Conservation (phyloP, 768 basidiomycete species). For the Phanerochaete sordida region DNA sequence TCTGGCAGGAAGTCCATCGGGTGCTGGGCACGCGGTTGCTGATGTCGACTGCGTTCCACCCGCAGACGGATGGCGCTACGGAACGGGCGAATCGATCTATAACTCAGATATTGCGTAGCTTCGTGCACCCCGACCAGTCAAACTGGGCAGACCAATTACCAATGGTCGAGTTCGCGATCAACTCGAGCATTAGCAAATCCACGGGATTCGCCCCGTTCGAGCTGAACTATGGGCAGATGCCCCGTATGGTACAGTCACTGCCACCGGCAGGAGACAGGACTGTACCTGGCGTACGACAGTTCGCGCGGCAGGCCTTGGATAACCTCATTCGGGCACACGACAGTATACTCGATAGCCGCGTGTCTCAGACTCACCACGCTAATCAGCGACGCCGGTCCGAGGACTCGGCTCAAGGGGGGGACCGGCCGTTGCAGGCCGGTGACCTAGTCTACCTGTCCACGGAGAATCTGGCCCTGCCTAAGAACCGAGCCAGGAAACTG, state of each 20-base stretch:
- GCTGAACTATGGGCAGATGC: slow-evolving; percentile 15
- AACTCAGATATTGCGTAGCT: slow-evolving; percentile 10
- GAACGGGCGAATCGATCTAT: slow-evolving; percentile 16
- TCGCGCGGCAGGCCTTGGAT: slow-evolving; percentile 19
- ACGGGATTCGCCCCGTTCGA: slow-evolving; percentile 35
- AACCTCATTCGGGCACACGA: slow-evolving; percentile 29
- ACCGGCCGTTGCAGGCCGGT: slow-evolving; percentile 17
- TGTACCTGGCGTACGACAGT: slow-evolving; percentile 24
- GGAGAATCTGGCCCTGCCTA: slow-evolving; percentile 32
- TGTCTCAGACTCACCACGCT: slow-evolving; percentile 27
- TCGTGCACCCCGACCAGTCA: slow-evolving; percentile 11
- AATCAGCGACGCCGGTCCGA: slow-evolving; percentile 23
- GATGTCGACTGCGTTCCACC: slow-evolving; percentile 30
- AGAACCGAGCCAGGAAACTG: slow-evolving; percentile 31
- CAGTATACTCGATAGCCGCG: slow-evolving; percentile 30
- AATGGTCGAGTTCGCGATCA: slow-evolving; percentile 38
- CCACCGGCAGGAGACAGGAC: too few species aligned
- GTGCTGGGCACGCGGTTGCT: slow-evolving; percentile 18
- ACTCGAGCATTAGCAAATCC: slow-evolving; percentile 24
- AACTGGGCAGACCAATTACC: slow-evolving; percentile 31
- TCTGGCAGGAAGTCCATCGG: slow-evolving; percentile 26
- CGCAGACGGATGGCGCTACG: slow-evolving; percentile 28
- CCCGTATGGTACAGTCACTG: neutral
- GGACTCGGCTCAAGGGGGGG: too few species aligned
- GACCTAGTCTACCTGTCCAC: slow-evolving; percentile 34